Evolutionary conservation across 2,329 filamentous ascomycete genomes (phyloP), one percentile per base, ranked within the genome.

Genomic region (Xylaria sp.): DNA sequence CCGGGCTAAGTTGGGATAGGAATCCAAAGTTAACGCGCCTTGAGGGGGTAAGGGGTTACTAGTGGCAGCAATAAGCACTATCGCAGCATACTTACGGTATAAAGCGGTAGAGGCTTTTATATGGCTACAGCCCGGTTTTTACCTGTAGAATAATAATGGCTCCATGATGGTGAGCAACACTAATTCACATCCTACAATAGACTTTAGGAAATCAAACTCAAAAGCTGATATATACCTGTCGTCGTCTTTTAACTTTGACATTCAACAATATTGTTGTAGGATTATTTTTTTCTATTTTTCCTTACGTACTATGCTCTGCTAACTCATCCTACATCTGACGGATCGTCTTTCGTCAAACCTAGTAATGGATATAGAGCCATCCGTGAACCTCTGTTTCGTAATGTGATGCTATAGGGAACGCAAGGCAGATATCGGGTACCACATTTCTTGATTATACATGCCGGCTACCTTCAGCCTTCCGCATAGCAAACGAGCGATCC

Each of bases 391-490:
- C 23, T 15, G 15, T 40, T 48, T 26, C 40, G 61, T 31, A 44
- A 59, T 33, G 51, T 31, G 53, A 66, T 66, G 59, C 49, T 33
- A 51, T 48, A n/a, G 54, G 42, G 33, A 59, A 63, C 33, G 28
- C 56, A 61, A 46, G 5, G 67, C 49, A 40, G n/a, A 56, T 26
- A 49, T 46, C 44, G 23, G 61, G 38, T 42, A 40, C 56, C 56
- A 46, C 28, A 36, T 42, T 48, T 33, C 38, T 36, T 11, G 56
- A 58, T 38, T 67, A 69, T 64, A 57, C 26, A 64, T 64, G 58
- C 48, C 49, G 20, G 49, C 33, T 31, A n/a, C 44, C 38, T 58
- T 23, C 23, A 54, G 48, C 3, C 42, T 38, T 54, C 13, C 56
- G 48, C 51, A 63, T 48, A 38, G 40, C 36, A 23, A 60, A 23